phyloP scores from a whole-genome alignment of 768 basidiomycete species.

The Agaricus sinodeliciosus region DNA sequence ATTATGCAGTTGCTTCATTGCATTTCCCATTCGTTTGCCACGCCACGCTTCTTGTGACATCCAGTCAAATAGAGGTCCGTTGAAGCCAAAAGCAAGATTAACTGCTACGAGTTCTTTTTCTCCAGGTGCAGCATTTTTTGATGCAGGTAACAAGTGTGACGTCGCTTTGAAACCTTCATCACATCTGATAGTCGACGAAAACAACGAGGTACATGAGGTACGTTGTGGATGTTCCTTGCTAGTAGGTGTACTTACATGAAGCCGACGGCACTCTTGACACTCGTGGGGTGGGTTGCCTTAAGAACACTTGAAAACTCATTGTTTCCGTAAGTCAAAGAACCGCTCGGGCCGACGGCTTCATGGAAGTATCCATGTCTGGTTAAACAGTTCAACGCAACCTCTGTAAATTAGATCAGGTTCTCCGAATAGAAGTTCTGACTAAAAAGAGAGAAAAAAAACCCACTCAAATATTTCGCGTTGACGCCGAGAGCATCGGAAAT shows the following conservation, averaged over 20 bases:
- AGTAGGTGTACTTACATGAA: background rate
- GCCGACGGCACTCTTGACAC: conserved; percentile 2
- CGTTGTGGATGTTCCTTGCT: too few relatives aligned
- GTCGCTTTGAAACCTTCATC: conserved; percentile 8
- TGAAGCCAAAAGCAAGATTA: conserved; percentile 2
- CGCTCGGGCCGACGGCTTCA: background rate
- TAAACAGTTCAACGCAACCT: conserved; percentile 2
- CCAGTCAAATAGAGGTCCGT: conserved; percentile 2
- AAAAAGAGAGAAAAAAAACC: background rate
- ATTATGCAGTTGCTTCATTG: conserved; percentile 4
- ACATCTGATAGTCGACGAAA: background rate
- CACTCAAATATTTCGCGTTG: background rate
- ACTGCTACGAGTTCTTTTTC: background rate
- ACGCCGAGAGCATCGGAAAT: background rate
- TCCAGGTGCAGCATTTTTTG: background rate
- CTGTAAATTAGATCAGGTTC: background rate
- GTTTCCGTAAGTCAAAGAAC: background rate
- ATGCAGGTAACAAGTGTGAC: background rate
- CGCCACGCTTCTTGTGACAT: conserved; percentile 7
- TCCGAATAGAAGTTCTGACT: too few relatives aligned
- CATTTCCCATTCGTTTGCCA: conserved; percentile 1
- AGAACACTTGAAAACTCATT: conserved; percentile 1
- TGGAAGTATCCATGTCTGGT: conserved; percentile 4
- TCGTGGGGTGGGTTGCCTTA: background rate
- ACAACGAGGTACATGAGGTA: too few relatives aligned